Evolutionary conservation across 768 basidiomycete species (phyloP), one percentile per base, ranked within the genome.

Genomic region (Kwoniella heveanensis): DNA sequence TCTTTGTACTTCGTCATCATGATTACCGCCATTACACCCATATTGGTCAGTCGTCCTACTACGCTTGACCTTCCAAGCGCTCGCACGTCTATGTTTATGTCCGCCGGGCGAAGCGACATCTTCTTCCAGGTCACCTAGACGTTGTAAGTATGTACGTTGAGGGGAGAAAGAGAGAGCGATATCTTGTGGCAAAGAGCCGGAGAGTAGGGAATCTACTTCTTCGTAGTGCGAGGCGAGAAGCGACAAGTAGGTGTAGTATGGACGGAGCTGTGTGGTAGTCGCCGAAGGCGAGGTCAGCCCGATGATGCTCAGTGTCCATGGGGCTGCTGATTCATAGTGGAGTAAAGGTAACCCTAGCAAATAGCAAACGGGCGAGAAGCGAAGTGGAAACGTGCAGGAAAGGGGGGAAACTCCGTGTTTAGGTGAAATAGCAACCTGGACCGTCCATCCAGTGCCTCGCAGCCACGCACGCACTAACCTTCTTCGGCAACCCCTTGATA

Each of bases 151-250:
- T 39, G 26, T 52, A 52, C 64, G 57, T n/a, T 37, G 44, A 19
- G 53, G 50, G 53, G 58, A 19, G 64, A 58, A 79, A 1, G 78
- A 76, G 2, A 64, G 60, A 5, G 71, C 78, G 49, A 79, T 78
- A 13, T 62, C 66, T 8, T 56, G 59, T 1, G 78, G 78, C 15
- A 79, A 54, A 25, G 71, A 66, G 5, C 77, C 77, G 7, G 75
- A 67, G 7, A 79, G 67, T 10, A 79, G 57, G 13, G 32, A 48
- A 39, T 79, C 78, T 5, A 78, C 78, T 64, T 79, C 78, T 21
- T 54, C 9, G 52, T 79, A 79, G 32, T 77, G 73, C 5, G 67
- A 66, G 8, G 66, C 49, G 2, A 79, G 51, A 1, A 55, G 54
- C 1, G 78, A 68, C 36, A 79, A 62, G 47, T 79, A 46, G 37